Percentiles rank a stretch among this genome's conserved stretches.
These are phyloP conservation scores for Rhodotorula toruloides DNA, from an alignment of 768 basidiomycete genomes.

Conservation along the genomic window DNA sequence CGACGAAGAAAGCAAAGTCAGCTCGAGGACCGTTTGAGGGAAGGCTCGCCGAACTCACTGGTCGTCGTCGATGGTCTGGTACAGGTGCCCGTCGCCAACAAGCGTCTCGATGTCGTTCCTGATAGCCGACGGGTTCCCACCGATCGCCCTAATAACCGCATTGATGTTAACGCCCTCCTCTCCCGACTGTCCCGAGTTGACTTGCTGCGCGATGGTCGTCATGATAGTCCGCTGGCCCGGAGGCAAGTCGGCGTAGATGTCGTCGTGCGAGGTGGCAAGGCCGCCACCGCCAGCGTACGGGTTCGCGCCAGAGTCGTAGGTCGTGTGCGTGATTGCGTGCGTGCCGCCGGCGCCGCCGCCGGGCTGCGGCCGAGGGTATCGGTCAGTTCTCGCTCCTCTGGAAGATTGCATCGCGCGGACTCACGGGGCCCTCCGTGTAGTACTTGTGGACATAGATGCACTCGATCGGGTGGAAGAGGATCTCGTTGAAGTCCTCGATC, in stretches of 20 bases:
- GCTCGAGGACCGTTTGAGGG: background rate
- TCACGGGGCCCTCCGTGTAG: conserved; percentile 58
- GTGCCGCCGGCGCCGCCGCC: conserved; percentile 4
- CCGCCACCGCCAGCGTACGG: conserved; percentile 21
- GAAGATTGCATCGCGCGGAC: background rate
- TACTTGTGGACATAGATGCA: conserved; percentile 63
- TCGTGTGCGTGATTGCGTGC: conserved; percentile 5
- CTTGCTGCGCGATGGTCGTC: conserved; percentile 51
- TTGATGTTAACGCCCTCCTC: conserved; percentile 69
- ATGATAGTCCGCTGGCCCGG: conserved; percentile 62
- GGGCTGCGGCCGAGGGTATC: background rate
- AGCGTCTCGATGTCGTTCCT: conserved; percentile 67
- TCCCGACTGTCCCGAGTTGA: conserved; percentile 45
- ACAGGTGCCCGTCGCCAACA: conserved; percentile 74
- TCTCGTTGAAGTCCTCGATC: conserved; percentile 65
- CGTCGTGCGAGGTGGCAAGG: conserved; percentile 11
- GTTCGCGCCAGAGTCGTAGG: conserved; percentile 34
- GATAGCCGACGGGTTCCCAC: conserved; percentile 57
- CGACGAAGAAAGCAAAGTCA: background rate
- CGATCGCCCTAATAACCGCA: conserved; percentile 63
- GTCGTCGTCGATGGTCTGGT: conserved; percentile 54
- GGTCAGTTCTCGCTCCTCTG: background rate
- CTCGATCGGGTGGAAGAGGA: conserved; percentile 76
- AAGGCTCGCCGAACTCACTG: conserved; percentile 13
- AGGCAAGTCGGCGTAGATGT: conserved; percentile 58